Percentiles rank a stretch among this genome's conserved stretches.
Conservation (phyloP, 768 basidiomycete genomes). For the Panaeolus cyanescens region DNA sequence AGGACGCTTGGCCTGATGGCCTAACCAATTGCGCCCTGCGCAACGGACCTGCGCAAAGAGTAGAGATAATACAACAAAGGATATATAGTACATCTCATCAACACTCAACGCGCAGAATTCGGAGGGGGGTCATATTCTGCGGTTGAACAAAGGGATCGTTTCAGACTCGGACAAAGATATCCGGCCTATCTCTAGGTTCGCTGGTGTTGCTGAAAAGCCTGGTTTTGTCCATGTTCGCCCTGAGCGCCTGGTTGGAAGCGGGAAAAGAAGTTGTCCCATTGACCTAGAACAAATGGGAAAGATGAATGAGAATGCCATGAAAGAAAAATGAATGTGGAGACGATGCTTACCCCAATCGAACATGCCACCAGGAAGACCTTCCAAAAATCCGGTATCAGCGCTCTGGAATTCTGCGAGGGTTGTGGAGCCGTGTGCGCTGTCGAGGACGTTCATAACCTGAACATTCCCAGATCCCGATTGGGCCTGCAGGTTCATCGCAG, state of each 20-base stretch:
- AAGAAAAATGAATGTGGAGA: neutral
- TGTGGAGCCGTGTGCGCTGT: slow-evolving; percentile 55
- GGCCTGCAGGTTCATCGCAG: slow-evolving; percentile 59
- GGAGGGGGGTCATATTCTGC: too few relatives aligned
- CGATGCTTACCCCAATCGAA: slow-evolving; percentile 77
- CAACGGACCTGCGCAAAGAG: slow-evolving; percentile 15
- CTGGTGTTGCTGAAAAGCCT: slow-evolving; percentile 18
- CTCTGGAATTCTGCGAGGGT: slow-evolving; percentile 65
- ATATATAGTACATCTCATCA: neutral
- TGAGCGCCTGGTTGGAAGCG: slow-evolving; percentile 38
- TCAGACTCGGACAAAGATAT: neutral
- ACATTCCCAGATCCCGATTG: slow-evolving; percentile 51
- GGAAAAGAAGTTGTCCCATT: slow-evolving; percentile 84
- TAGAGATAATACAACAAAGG: slow-evolving; percentile 8
- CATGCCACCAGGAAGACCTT: slow-evolving; percentile 82
- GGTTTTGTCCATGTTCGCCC: neutral
- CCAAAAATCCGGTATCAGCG: slow-evolving; percentile 69
- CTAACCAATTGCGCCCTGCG: neutral
- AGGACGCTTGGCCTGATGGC: neutral
- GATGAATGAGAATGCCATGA: slow-evolving; percentile 3
- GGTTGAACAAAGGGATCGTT: neutral
- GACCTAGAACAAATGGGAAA: slow-evolving; percentile 44
- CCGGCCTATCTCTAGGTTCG: neutral
- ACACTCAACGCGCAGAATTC: neutral
- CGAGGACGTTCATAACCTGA: slow-evolving; percentile 78